Conservation (phyloP, 169 alveolate species). For the Cryptosporidium meleagridis region DNA sequence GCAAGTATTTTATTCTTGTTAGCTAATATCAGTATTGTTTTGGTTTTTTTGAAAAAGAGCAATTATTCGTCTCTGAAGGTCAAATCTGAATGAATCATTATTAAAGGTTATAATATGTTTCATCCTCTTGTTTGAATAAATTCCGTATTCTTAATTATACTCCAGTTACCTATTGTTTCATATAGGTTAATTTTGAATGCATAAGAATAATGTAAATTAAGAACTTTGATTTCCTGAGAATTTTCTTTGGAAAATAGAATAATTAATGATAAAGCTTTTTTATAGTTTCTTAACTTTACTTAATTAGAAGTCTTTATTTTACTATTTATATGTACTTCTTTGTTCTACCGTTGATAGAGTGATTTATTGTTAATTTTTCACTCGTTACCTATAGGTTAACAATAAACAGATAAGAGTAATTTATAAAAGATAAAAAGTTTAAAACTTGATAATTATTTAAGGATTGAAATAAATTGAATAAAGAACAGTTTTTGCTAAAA, state of each 20-base stretch:
- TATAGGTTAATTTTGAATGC: neutral
- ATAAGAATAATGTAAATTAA: neutral
- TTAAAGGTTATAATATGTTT: neutral
- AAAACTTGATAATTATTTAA: neutral
- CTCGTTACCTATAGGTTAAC: neutral
- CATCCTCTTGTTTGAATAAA: neutral
- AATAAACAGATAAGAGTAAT: no score
- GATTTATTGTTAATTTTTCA: no score
- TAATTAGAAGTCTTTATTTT: neutral
- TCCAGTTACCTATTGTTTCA: neutral
- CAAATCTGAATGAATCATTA: slow-evolving; percentile 21
- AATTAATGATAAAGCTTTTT: slow-evolving; percentile 20
- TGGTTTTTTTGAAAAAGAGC: slow-evolving; percentile 31
- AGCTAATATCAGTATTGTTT: slow-evolving; percentile 75
- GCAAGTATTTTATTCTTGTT: slow-evolving; percentile 78
- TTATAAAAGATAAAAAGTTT: neutral
- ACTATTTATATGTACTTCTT: neutral
- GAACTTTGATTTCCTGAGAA: neutral
- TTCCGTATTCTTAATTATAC: neutral
- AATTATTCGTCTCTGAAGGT: neutral
- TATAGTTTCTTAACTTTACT: neutral
- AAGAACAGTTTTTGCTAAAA: neutral
- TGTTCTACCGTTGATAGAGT: neutral
- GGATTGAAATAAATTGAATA: no score
- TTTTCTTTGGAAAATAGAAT: neutral